Evolutionary conservation across 805 yeast species (phyloP).

Genomic region (Ascoidea asiatica): DNA sequence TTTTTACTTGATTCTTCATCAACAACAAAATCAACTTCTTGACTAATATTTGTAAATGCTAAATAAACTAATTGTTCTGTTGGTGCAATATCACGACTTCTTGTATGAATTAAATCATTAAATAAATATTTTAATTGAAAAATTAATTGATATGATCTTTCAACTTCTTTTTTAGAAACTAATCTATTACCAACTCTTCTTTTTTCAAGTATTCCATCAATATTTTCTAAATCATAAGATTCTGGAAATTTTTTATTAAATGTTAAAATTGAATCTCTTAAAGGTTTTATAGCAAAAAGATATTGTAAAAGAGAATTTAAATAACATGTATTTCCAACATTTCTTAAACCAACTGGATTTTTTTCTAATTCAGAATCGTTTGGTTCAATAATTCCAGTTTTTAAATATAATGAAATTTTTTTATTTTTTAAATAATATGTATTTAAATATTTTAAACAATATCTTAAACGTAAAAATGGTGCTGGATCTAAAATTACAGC

Average conservation of each 20-base stretch:
- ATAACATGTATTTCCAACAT: constrained; percentile 94
- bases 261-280: constrained; percentile 49
- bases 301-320: constrained; percentile 83
- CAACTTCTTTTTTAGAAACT: constrained; percentile 67
- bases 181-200: constrained; percentile 82
- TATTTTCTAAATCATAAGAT: constrained; percentile 7
- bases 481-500: not conserved
- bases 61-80: constrained; percentile 74
- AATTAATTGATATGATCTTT: constrained; percentile 72
- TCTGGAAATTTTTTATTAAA: constrained; percentile 28
- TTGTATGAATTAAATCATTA: constrained; percentile 50
- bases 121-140: constrained; percentile 61
- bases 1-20: constrained; percentile 14
- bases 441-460: too few species aligned
- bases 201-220: constrained; percentile 19
- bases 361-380: constrained; percentile 4
- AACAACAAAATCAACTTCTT: constrained; percentile 39
- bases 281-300: constrained; percentile 75
- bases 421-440: too few species aligned
- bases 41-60: constrained; percentile 65
- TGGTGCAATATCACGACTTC: constrained; percentile 61
- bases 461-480: not conserved
- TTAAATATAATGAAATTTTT: not conserved
- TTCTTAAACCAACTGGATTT: constrained; percentile 87
- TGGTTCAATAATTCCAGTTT: constrained; percentile 2